These are phyloP conservation scores for Rhexocercosporidium sp. DNA, from an alignment of 2,329 filamentous ascomycete genomes.

Conservation along the genomic window DNA sequence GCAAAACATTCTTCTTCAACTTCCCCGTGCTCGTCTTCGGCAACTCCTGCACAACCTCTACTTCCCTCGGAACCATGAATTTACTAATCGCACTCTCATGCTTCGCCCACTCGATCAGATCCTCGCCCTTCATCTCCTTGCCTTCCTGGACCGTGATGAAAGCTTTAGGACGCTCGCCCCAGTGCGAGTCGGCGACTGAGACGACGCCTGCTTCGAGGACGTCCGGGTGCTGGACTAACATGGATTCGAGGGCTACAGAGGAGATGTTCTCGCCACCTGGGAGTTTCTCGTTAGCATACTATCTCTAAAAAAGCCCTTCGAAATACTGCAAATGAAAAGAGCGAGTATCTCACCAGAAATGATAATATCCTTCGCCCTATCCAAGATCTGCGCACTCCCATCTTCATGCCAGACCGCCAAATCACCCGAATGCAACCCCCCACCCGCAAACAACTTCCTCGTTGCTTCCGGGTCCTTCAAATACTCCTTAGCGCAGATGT, in stretches of 20 bases:
- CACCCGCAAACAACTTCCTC: slow-evolving; percentile 83
- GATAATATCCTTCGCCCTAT: slow-evolving; percentile 97
- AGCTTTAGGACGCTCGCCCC: slow-evolving; percentile 96
- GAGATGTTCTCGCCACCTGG: slow-evolving; percentile 95
- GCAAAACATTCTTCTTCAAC: slow-evolving; percentile 90
- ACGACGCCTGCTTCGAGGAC: slow-evolving; percentile 93
- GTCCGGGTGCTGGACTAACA: slow-evolving; percentile 86
- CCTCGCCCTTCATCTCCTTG: slow-evolving; percentile 63
- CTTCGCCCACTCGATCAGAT: slow-evolving; percentile 87
- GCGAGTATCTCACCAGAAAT: slow-evolving; percentile 73
- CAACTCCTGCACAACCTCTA: slow-evolving; percentile 82
- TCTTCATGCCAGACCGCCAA: slow-evolving; percentile 93
- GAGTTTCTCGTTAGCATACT: neutral
- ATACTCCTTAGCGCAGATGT: slow-evolving; percentile 91
- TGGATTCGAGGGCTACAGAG: slow-evolving; percentile 86
- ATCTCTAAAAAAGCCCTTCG: neutral
- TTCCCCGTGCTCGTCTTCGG: slow-evolving; percentile 98
- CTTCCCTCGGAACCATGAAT: slow-evolving; percentile 82
- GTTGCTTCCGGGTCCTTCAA: slow-evolving; percentile 90
- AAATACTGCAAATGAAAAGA: neutral
- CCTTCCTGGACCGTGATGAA: slow-evolving; percentile 82
- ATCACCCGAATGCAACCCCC: slow-evolving; percentile 87
- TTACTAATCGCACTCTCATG: slow-evolving; percentile 79
- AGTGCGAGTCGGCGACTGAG: slow-evolving; percentile 84
- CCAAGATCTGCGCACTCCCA: slow-evolving; percentile 88